phyloP scores from a whole-genome alignment of 768 basidiomycete genomes.

The Obba rivulosa region DNA sequence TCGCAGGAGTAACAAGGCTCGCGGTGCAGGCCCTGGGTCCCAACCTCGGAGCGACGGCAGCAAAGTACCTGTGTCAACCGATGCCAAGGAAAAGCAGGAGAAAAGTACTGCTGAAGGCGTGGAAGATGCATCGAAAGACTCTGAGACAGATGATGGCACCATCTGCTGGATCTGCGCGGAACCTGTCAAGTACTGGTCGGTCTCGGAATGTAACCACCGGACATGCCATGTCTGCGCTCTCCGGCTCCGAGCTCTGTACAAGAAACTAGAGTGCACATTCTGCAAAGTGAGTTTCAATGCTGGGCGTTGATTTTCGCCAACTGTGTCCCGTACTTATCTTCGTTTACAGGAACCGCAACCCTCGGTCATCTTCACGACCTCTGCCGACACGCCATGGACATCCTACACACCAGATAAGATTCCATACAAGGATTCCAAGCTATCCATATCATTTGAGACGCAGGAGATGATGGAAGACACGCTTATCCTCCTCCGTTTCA shows the following conservation, averaged over 20 bases:
- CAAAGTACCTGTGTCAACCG: not conserved
- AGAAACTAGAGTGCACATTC: slow-evolving; percentile 90
- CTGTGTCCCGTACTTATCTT: slow-evolving; percentile 2
- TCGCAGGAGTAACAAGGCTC: slow-evolving; percentile 16
- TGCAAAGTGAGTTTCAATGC: slow-evolving; percentile 67
- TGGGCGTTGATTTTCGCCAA: not conserved
- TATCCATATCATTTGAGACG: slow-evolving; percentile 83
- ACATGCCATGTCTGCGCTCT: slow-evolving; percentile 94
- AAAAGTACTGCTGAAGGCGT: slow-evolving; percentile 1
- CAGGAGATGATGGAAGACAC: slow-evolving; percentile 95
- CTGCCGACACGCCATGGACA: slow-evolving; percentile 54
- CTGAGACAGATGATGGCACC: slow-evolving; percentile 30
- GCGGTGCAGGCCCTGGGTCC: slow-evolving; percentile 11
- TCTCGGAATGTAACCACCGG: slow-evolving; percentile 88
- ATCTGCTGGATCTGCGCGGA: slow-evolving; percentile 96
- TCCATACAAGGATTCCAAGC: slow-evolving; percentile 62
- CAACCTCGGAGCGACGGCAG: not conserved
- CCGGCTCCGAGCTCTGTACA: slow-evolving; percentile 86
- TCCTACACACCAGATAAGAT: slow-evolving; percentile 52
- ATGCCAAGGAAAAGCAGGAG: slow-evolving; percentile 4
- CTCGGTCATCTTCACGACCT: slow-evolving; percentile 69
- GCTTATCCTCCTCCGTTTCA: slow-evolving; percentile 85
- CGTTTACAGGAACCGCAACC: slow-evolving; percentile 59
- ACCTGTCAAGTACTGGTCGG: slow-evolving; percentile 82
- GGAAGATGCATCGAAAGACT: slow-evolving; percentile 1